Evolutionary conservation across 1,139 yeast genomes (phyloP), one percentile per base, ranked within the genome.

Genomic region (Taiozyma onychis): DNA sequence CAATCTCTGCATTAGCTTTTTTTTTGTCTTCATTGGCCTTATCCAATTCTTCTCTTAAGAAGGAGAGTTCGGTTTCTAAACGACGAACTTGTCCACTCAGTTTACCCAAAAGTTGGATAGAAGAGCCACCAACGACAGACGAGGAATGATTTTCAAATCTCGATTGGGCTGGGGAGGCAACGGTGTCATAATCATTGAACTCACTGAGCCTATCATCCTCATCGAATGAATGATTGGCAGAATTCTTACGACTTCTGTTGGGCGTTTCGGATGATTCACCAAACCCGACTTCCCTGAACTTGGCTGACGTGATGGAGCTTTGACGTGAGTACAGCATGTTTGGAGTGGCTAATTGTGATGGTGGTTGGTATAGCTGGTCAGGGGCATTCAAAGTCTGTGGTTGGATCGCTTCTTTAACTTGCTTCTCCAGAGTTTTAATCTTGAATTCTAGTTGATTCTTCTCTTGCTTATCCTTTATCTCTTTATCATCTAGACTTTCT

Each of bases 61-160:
- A 77, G 44, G 79, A 68, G 37, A 90, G 66, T 62, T 93, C 97
- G 18, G 86, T 78, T 63, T 93, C 97, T 43, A 91, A 71, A 51
- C 91, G 76, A 52, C 96, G 77, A 22, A 91, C 81, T 46, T 83
- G 88, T 1, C 88, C 72, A 47, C 89, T 78, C 78, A 89, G 76
- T 58, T 85, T 84, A 55, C 85, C 83, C 43, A 88, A 76, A 35
- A 88, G 64, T 61, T 87, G 95, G 45, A 84, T 75, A 46, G 77
- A 72, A 3, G 73, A 65, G 2, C 71, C 71, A 8, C 65, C 66
- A 11, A 63, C 54, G 3, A 62, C 56, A 2, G 51, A 46, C 6
- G 57, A 56, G 3, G 68, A 61, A 5, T 57, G 50, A 32, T 56
- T 57, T 18, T 61, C 63, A 43, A 45, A 49, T 45, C 57, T 52